Evolutionary conservation across 345 rosid genomes (phyloP), one percentile per base, ranked within the genome.

Genomic region (Citrus reticulata): DNA sequence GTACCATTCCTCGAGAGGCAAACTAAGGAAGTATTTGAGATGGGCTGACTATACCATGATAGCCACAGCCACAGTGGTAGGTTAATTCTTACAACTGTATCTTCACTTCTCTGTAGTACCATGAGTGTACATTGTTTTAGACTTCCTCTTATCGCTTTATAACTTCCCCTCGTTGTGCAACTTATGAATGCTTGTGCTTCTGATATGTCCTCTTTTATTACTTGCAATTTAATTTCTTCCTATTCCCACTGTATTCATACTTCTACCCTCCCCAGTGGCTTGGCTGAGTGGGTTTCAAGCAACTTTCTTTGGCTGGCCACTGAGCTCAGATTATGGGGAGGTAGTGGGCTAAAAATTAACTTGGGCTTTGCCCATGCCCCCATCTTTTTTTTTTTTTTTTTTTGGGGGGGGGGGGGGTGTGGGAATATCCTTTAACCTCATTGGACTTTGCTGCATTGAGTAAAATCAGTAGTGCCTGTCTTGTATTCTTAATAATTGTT

Each of bases 11-110:
- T 96, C 99, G 11, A 89, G 91, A 82, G 99, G 99, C 57, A 90
- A 78, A 75, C 54, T 87, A 77, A 90, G 97, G 84, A 93, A 86
- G 79, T 96, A 88, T 75, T 73, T 96, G 59, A 90, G 94, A 90
- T 96, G 99, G 98, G 79, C 86, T 71, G 99, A 94, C 87, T 94
- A 93, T 85, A 88, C 98, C 32, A 94, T 93, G 98, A 96, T 94
- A 60, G 98, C 98, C 77, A 85, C 98, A 39, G 85, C 98, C 54
- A 89, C 97, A 11, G 83, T 94, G 60, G 99, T 92, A 83, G 85
- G 95, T 79, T 35, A 27, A 37, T 71, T 51, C 42, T 54, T 17
- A 34, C 8, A n/a, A 30, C 39, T 30, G 7, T 54, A 30, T 51
- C 42, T n/a, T 42, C 7, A n/a, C 17, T 4, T 67, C 29, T 22